A percentile compares a stretch with the other conserved stretches of the same genome.
Conservation (phyloP, 345 rosid genomes). For the Gossypium australe region DNA sequence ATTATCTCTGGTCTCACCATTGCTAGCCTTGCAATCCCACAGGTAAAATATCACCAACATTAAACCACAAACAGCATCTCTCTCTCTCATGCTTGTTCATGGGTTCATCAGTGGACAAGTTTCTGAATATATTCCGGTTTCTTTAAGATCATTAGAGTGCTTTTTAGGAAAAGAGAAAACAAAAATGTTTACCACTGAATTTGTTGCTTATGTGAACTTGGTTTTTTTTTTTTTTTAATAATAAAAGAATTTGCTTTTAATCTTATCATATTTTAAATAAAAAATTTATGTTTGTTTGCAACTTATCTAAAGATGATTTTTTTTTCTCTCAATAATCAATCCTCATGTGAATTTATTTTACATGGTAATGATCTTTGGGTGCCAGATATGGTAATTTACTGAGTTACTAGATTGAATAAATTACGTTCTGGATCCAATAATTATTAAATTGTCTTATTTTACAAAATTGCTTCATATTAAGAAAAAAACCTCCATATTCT, state of each 20-base stretch:
- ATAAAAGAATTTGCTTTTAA: neutral
- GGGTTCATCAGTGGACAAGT: conserved; percentile 8
- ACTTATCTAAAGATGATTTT: neutral
- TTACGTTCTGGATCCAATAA: neutral
- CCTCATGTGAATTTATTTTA: conserved; percentile 6
- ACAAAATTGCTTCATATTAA: neutral
- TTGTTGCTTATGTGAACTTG: conserved; percentile 8
- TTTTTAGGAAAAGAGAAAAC: neutral
- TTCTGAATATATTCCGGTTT: conserved; percentile 21
- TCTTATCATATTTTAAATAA: neutral
- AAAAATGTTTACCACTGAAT: neutral
- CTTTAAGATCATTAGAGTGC: conserved; percentile 19
- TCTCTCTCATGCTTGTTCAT: neutral
- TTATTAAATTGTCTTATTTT: neutral
- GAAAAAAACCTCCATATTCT: neutral
- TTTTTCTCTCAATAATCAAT: neutral
- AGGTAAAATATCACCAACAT: conserved; percentile 37
- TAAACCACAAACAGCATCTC: neutral
- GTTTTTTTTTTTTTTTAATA: neutral
- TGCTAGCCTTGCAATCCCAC: conserved; percentile 99
- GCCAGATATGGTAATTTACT: neutral
- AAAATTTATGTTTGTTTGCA: neutral
- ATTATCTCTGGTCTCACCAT: conserved; percentile 95
- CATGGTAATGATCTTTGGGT: neutral
- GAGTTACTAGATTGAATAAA: neutral